These are phyloP conservation scores for Arthroderma uncinatum DNA, from an alignment of 2,329 filamentous ascomycete genomes.

Conservation along the genomic window DNA sequence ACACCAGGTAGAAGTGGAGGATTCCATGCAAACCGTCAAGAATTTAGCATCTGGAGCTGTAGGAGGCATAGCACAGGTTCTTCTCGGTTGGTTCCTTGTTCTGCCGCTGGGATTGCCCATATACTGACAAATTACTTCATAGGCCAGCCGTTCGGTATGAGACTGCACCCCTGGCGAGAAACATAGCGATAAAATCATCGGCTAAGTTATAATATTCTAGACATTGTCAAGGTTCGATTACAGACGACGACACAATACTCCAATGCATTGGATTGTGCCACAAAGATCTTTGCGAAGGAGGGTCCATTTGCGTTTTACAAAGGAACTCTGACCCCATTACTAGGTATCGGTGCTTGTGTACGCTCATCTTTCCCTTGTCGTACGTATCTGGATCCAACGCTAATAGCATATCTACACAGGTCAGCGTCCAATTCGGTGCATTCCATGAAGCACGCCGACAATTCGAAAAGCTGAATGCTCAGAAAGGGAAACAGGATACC, in stretches of 20 bases:
- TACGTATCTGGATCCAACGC: neutral
- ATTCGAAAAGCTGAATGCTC: constrained; percentile 64
- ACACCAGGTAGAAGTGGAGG: constrained; percentile 28
- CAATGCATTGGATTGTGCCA: constrained; percentile 67
- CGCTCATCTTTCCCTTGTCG: constrained; percentile 16
- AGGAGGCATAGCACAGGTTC: constrained; percentile 84
- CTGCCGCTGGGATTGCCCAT: neutral
- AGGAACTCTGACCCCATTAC: constrained; percentile 83
- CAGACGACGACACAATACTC: constrained; percentile 79
- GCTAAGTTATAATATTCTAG: constrained; percentile 31
- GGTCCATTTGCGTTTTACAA: constrained; percentile 94
- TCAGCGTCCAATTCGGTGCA: constrained; percentile 93
- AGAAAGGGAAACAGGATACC: constrained; percentile 27
- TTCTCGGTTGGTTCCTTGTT: constrained; percentile 59
- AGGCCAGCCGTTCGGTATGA: constrained; percentile 56
- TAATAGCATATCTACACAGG: constrained; percentile 24
- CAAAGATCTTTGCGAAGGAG: constrained; percentile 76
- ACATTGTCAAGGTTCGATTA: constrained; percentile 95
- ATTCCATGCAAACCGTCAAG: constrained; percentile 57
- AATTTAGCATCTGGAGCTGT: constrained; percentile 84
- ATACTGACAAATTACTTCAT: constrained; percentile 3
- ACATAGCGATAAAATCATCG: neutral
- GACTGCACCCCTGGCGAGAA: neutral
- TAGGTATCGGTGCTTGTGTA: constrained; percentile 94
- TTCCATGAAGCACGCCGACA: constrained; percentile 86